Evolutionary conservation across 257 asterid species (phyloP).

Genomic region (Nicotiana tomentosiformis): DNA sequence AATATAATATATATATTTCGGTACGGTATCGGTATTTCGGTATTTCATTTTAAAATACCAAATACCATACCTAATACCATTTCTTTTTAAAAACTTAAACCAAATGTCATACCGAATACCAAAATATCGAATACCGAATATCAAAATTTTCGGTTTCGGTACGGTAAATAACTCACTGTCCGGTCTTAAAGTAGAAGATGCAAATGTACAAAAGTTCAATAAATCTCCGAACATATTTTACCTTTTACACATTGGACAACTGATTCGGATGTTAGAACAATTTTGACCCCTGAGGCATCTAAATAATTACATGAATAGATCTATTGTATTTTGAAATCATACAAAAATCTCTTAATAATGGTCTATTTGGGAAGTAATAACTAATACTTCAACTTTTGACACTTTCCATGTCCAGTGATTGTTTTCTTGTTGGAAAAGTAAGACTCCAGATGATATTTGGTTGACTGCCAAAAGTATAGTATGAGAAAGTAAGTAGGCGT

Average conservation of each 20-base stretch:
- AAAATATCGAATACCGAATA: too few relatives aligned
- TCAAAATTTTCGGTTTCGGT: too few relatives aligned
- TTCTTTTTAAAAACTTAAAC: too few relatives aligned
- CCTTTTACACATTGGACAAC: background rate
- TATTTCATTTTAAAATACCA: too few relatives aligned
- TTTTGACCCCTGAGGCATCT: background rate
- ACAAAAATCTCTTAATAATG: background rate
- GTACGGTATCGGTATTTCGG: too few relatives aligned
- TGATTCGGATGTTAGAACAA: background rate
- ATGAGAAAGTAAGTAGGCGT: background rate
- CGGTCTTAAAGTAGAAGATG: background rate
- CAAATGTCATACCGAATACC: too few relatives aligned
- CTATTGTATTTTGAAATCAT: background rate
- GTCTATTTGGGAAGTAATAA: background rate
- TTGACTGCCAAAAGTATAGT: background rate
- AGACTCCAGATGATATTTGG: background rate
- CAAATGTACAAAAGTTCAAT: background rate
- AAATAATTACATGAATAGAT: background rate
- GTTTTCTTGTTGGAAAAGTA: background rate
- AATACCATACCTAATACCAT: too few relatives aligned
- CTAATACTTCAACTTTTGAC: background rate
- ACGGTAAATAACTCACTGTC: background rate
- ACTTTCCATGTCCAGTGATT: background rate
- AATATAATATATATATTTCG: too few relatives aligned
- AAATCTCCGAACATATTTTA: background rate